Evolutionary conservation across 306 rosid genomes (phyloP).

Genomic region (Lithocarpus polystachyus): DNA sequence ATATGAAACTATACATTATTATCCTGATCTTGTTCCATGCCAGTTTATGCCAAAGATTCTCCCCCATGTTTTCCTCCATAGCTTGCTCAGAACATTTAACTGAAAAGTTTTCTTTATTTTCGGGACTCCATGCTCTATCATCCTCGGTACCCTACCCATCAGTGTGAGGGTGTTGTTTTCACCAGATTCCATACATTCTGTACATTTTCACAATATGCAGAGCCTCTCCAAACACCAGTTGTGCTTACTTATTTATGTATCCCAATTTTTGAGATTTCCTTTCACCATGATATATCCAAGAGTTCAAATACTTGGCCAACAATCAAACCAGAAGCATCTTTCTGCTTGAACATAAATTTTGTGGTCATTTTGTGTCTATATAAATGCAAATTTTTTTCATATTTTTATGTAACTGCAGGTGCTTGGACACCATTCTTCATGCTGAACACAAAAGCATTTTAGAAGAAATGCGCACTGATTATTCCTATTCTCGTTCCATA

Average conservation of each 20-base stretch:
- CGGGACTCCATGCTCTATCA: not conserved
- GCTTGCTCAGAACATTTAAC: not conserved
- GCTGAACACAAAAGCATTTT: conserved; percentile 76
- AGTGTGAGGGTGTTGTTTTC: not conserved
- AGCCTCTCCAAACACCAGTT: not conserved
- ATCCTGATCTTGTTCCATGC: no score
- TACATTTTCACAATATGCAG: not conserved
- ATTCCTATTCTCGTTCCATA: conserved; percentile 40
- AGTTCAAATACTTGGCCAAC: not conserved
- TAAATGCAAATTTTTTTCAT: not conserved
- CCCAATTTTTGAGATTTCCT: not conserved
- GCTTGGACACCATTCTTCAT: conserved; percentile 90
- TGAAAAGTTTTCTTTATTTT: not conserved
- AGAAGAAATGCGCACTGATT: conserved; percentile 94
- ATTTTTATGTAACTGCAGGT: conserved; percentile 37
- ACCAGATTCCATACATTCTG: not conserved
- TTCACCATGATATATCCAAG: not conserved
- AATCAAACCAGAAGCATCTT: not conserved
- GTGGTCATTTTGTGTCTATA: not conserved
- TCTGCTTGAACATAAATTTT: not conserved
- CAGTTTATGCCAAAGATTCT: not conserved
- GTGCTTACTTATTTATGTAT: not conserved
- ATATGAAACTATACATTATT: no score
- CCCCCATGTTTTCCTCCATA: not conserved
- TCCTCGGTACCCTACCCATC: not conserved